Base-by-base conservation (phyloP, 345 rosid genomes). In the Populus deltoides region DNA sequence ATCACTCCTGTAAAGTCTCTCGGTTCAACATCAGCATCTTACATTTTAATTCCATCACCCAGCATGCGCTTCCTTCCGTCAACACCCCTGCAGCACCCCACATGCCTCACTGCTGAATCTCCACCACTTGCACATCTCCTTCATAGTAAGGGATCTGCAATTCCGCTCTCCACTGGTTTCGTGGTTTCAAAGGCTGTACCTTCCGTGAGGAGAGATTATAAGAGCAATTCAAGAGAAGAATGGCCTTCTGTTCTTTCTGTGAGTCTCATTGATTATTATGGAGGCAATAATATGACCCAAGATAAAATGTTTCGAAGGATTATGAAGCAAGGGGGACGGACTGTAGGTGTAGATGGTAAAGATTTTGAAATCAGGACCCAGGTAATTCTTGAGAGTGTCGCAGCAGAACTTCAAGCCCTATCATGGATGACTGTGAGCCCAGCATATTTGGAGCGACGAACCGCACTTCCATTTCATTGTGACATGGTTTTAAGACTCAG, bases 351-450 rank as follows among this genome's bases (percentile, higher is more conserved):
- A 22, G 98, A 90, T 73, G 85, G 86, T 77, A 91, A 88, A 86
- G 97, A 92, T 77, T 82, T 84, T n/a, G 97, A 92, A 84, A 81
- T 90, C 76, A 92, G 91, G 77, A 87, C 89, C 75, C 97, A 90
- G 85, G 82, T 90, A 74, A 85, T 97, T 84, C 97, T 97, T 0
- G 94, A 90, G 86, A 83, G 93, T 65, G 51, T 97, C 75, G 91
- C 93, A 38, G 98, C 97, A 66, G 99, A 97, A 80, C 98, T 97
- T 82, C 98, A 97, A 83, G 97, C 98, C 75, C 82, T 97, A 69
- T 97, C 99, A 29, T 97, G 97, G 97, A 90, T 97, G 98, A 97
- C 97, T 8, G 94, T 85, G 71, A 97, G 99, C 84, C 98, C 98
- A 0, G 94, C 92, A 33, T 94, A 90, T 83, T 71, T 89, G 78